Base-by-base conservation (phyloP, 805 yeast species). In the Pichia manshurica region DNA sequence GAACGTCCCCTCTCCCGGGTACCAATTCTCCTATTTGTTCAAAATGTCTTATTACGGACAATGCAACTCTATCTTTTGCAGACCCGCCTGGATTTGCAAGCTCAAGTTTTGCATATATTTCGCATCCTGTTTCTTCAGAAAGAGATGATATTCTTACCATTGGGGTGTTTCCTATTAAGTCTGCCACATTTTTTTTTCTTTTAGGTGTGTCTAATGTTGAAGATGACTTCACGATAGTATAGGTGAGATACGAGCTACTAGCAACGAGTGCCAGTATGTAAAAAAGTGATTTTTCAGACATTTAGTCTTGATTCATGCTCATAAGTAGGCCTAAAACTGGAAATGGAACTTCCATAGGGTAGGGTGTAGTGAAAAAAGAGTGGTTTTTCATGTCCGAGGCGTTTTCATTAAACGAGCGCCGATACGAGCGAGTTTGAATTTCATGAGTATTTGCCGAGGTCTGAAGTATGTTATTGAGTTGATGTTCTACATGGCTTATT, bases 21-120 rank as follows among this genome's bases (percentile, higher is more conserved):
- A 68, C 61, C 35, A 90, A 63, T 5, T 69, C 59, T 0, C 93
- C 93, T 40, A 58, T 43, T 5, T 55, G 47, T 60, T 87, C 96
- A 47, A 84, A 85, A 20, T 78, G 78, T 47, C 78, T 70, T 16
- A 91, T 84, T 39, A 91, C 84, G 3, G 93, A 87, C 19, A 86
- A 67, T 0, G 98, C 98, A 17, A 93, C 96, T 39, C 99, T 71
- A 62, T 91, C 99, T 56, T 91, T 91, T 4, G 98, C 96, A 44
- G 95, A 84, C 0, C 98, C 98, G 1, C 91, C 99, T 0, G 98
- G 97, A 59, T 91, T 93, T 52, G 74, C 65, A 46, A 87, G 68
- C 63, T 91, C 99, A 51, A 90, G 62, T 59, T 91, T 91, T 33
- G 96, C 98, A 62, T 80, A 87, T 4, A 91, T 78, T 37, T 84